Conservation (phyloP, 73 alveolate species). For the Stentor roeselii region DNA sequence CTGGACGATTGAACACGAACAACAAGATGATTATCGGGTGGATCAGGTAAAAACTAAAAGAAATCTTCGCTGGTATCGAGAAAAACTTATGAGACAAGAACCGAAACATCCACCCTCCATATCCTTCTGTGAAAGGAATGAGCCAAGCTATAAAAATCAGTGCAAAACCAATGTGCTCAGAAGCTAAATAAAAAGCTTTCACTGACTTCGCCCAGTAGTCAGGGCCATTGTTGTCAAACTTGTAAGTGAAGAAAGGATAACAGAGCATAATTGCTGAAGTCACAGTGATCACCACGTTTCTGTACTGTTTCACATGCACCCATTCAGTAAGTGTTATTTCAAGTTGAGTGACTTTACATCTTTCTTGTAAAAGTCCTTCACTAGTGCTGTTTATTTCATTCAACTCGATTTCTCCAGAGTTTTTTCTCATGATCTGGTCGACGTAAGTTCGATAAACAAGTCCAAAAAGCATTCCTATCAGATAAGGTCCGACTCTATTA, state of each 20-base stretch:
- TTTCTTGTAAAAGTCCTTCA: neutral
- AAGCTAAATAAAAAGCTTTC: neutral
- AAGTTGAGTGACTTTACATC: neutral
- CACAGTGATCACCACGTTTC: neutral
- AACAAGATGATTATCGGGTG: neutral
- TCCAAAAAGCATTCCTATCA: conserved; percentile 35
- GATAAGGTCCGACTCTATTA: conserved; percentile 36
- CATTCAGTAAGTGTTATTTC: neutral
- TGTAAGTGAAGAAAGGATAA: neutral
- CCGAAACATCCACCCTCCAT: neutral
- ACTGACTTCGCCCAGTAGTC: neutral
- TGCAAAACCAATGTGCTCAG: neutral
- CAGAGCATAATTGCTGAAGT: neutral
- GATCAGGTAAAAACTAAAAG: neutral
- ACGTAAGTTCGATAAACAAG: conserved; percentile 27
- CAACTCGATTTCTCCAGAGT: conserved; percentile 28
- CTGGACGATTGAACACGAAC: neutral
- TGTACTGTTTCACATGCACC: neutral
- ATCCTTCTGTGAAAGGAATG: neutral
- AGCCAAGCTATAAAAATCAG: no score
- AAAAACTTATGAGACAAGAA: neutral
- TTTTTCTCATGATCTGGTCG: neutral
- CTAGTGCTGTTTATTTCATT: neutral
- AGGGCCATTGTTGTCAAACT: neutral
- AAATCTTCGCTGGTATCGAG: neutral